Base-by-base conservation (phyloP, 805 yeast species). In the Huiozyma sinensis region DNA sequence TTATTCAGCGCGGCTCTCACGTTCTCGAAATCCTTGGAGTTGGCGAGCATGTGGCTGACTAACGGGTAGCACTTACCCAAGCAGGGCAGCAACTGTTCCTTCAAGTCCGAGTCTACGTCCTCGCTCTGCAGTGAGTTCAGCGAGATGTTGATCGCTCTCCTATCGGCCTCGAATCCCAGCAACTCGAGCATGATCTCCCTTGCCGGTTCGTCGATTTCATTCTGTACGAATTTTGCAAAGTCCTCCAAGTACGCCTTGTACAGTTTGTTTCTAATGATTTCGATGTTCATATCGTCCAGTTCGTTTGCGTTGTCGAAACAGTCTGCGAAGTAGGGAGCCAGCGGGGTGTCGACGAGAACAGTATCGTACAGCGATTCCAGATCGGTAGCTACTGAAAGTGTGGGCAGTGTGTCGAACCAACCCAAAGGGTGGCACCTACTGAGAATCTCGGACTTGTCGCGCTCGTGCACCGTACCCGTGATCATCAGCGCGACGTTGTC, bases 391-490 rank as follows among this genome's bases (percentile, higher is more conserved):
- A 90, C 92, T 11, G 92, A 77, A 46, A 92, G 72, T 0, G 97
- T 90, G 33, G 98, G 98, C 53, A 92, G 76, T 6, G 97, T 90
- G 55, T 92, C 98, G 58, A 92, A 92, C 96, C 97, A 89, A 38
- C 99, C 99, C 54, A 92, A 72, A 0, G 98, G 98, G 62, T 92
- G 95, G 63, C 96, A 88, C 61, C 96, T 80, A 47, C 79, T 79
- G 57, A 92, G 73, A 42, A 94, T 82, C 58, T 92, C 98, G 36
- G 78, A 67, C 58, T 85, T 79, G 65, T 94, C 96, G 57, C 97
- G 76, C 58, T 89, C 95, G 61, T 92, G 98, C 48, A 92, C 76
- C 0, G 98, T 88, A 24, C 99, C 99, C 1, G 97, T 89, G 58
- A 92, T 90, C 83, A 92, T 83, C 58, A 92, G 72, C 27, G 92